Evolutionary conservation across 352 stramenopile genomes (phyloP).

Genomic region (Pythium phragmitis): DNA sequence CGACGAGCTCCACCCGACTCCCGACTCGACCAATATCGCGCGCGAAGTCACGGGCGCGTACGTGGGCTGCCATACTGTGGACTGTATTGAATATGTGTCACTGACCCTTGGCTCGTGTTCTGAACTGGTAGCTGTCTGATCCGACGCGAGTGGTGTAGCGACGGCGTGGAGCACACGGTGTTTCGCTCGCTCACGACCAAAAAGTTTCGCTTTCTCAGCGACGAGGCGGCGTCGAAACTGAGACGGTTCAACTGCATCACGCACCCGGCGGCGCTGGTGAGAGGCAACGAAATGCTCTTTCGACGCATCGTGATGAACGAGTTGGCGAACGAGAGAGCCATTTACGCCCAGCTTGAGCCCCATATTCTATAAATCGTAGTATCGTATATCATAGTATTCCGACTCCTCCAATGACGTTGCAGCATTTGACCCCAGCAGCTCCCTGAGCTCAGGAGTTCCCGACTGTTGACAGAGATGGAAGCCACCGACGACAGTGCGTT

Average conservation of each 20-base stretch:
- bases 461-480: too few species aligned
- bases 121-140: conserved; percentile 11
- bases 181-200: conserved; percentile 4
- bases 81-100: not conserved
- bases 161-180: conserved; percentile 12
- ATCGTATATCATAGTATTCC: too few species aligned
- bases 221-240: not conserved
- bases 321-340: not conserved
- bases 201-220: not conserved
- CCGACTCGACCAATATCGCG: conserved; percentile 29
- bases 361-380: too few species aligned
- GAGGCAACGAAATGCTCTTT: not conserved
- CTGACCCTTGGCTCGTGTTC: not conserved
- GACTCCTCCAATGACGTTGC: too few species aligned
- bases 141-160: conserved; percentile 11
- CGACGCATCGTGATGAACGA: not conserved
- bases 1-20: conserved; percentile 35
- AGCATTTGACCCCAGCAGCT: too few species aligned
- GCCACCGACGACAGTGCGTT: conserved; percentile 1
- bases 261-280: not conserved
- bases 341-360: too few species aligned
- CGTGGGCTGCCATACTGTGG: conserved; percentile 3
- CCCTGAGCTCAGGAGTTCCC: too few species aligned
- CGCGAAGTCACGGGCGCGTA: conserved; percentile 38
- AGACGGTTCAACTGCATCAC: not conserved